Conservation (phyloP, 208 protist species). For the Angomonas desouzai region DNA sequence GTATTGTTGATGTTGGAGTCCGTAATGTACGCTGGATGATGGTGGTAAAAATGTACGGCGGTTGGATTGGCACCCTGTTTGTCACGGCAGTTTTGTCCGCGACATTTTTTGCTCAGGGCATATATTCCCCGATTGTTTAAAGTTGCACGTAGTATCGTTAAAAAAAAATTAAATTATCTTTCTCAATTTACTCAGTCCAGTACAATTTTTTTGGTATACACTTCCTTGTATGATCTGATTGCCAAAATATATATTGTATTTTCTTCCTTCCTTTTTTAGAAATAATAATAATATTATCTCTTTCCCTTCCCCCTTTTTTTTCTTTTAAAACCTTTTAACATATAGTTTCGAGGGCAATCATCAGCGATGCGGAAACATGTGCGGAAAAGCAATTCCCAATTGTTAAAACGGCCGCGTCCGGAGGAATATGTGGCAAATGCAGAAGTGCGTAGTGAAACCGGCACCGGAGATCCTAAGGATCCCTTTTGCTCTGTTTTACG, state of each 20-base stretch:
- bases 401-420: slow-evolving; percentile 5
- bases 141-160: slow-evolving; percentile 7
- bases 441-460: slow-evolving; percentile 18
- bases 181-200: slow-evolving; percentile 1
- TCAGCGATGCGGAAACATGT: slow-evolving; percentile 49
- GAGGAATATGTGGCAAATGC: neutral
- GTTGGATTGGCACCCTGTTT: slow-evolving; percentile 62
- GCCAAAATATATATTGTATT: too few relatives aligned
- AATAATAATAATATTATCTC: too few relatives aligned
- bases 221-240: too few relatives aligned
- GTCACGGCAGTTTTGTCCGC: slow-evolving; percentile 58
- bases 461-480: slow-evolving; percentile 29
- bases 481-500: slow-evolving; percentile 58
- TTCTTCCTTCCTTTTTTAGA: too few relatives aligned
- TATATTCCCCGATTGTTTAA: slow-evolving; percentile 39
- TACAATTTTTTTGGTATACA: slow-evolving; percentile 10
- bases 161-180: neutral
- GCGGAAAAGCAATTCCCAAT: neutral
- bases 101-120: slow-evolving; percentile 70
- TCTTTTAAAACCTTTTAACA: slow-evolving; percentile 17
- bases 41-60: slow-evolving; percentile 71
- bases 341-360: too few relatives aligned
- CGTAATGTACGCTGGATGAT: slow-evolving; percentile 60
- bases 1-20: slow-evolving; percentile 70
- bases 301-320: slow-evolving; percentile 11